These are phyloP conservation scores for Diospyros kaki DNA, from an alignment of 148 eudicot species.

Conservation along the genomic window DNA sequence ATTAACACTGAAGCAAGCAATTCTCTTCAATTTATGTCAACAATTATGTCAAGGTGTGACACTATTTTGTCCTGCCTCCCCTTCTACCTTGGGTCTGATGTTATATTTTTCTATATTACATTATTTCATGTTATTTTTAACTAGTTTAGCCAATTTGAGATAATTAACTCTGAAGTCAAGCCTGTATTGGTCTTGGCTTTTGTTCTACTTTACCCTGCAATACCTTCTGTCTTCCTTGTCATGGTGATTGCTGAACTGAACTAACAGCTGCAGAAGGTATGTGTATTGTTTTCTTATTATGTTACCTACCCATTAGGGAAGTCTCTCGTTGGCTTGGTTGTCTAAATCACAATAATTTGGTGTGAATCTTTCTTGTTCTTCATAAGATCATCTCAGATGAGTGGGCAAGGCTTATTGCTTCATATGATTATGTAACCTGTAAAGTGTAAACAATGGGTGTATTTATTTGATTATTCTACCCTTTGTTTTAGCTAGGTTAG, in stretches of 20 bases:
- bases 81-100: background rate
- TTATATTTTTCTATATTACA: background rate
- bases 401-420: background rate
- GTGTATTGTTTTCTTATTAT: no score
- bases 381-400: background rate
- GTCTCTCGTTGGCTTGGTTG: background rate
- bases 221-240: no score
- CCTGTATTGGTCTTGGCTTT: no score
- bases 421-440: background rate
- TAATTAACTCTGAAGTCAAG: no score
- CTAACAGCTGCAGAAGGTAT: no score
- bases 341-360: conserved; percentile 3
- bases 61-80: background rate
- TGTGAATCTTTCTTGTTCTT: background rate
- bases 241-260: no score
- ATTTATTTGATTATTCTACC: background rate
- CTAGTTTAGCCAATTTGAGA: background rate
- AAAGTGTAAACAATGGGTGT: background rate
- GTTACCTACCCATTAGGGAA: no score
- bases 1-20: conserved; percentile 30
- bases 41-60: conserved; percentile 54
- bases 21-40: conserved; percentile 42
- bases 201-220: no score
- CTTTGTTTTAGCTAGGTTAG: background rate
- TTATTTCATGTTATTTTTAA: background rate